Evolutionary conservation across 257 asterid species (phyloP).

Genomic region (Vinca minor): DNA sequence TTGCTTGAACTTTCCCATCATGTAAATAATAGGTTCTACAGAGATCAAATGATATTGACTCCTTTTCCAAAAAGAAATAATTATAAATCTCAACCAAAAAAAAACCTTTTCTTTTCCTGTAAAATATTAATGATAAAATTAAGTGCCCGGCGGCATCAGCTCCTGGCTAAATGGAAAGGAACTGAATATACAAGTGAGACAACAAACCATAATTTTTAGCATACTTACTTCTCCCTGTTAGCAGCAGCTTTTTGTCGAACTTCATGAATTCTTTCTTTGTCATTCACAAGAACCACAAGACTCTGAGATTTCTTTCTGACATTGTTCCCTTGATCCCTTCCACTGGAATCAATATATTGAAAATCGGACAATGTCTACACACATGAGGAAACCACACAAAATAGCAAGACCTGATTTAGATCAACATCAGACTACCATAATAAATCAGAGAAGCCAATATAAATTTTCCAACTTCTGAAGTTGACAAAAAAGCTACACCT

Average conservation of each 20-base stretch:
- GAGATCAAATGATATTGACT: background rate
- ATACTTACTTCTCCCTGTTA: slow-evolving; percentile 79
- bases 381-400: slow-evolving; percentile 22
- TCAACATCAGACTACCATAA: background rate
- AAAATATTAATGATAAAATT: background rate
- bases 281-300: slow-evolving; percentile 85
- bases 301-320: slow-evolving; percentile 93
- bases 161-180: background rate
- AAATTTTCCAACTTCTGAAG: slow-evolving; percentile 7
- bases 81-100: background rate
- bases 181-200: background rate
- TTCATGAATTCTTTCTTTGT: slow-evolving; percentile 90
- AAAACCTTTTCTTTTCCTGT: too few relatives aligned
- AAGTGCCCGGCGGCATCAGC: background rate
- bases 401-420: slow-evolving; percentile 1
- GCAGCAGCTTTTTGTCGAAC: slow-evolving; percentile 92
- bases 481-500: slow-evolving; percentile 37
- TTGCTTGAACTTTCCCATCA: background rate
- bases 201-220: slow-evolving; percentile 1
- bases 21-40: background rate
- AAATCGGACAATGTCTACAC: slow-evolving; percentile 80
- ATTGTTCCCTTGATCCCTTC: slow-evolving; percentile 90
- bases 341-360: slow-evolving; percentile 90
- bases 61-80: background rate
- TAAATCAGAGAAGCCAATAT: background rate